A percentile compares a stretch with the other conserved stretches of the same genome.
These are phyloP conservation scores for Tetrapyrgos nigripes DNA, from an alignment of 1,284 basidiomycete genomes.

Conservation along the genomic window DNA sequence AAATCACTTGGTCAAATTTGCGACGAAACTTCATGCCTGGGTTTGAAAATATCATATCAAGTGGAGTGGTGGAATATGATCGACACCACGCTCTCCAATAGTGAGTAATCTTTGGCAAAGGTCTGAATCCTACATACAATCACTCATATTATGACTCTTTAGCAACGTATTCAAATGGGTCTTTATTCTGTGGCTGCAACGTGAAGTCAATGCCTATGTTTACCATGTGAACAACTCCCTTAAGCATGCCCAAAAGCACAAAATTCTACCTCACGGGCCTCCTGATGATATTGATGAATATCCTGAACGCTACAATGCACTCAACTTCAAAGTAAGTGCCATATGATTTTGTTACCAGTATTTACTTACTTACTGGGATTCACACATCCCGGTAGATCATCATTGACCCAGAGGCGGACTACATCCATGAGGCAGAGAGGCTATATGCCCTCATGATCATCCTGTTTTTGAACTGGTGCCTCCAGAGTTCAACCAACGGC, in stretches of 20 bases:
- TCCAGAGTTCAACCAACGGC: no score
- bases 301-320: conserved; percentile 16
- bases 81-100: no score
- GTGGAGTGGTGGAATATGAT: no score
- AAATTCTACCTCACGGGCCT: conserved; percentile 24
- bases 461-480: conserved; percentile 21
- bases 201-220: no score
- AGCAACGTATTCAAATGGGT: conserved; percentile 30
- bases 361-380: no score
- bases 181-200: conserved; percentile 31
- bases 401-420: conserved; percentile 4
- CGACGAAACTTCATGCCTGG: conserved; percentile 23
- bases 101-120: no score
- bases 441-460: conserved; percentile 20
- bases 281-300: conserved; percentile 22
- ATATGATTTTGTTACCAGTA: neutral
- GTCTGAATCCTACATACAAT: no score
- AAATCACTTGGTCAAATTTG: conserved; percentile 25
- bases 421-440: conserved; percentile 1
- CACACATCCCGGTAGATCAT: neutral
- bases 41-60: conserved; percentile 22
- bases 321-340: conserved; percentile 25
- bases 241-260: no score
- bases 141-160: no score
- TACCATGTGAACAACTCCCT: no score